Conservation (phyloP, 768 basidiomycete species). For the Boletus reticuloceps region DNA sequence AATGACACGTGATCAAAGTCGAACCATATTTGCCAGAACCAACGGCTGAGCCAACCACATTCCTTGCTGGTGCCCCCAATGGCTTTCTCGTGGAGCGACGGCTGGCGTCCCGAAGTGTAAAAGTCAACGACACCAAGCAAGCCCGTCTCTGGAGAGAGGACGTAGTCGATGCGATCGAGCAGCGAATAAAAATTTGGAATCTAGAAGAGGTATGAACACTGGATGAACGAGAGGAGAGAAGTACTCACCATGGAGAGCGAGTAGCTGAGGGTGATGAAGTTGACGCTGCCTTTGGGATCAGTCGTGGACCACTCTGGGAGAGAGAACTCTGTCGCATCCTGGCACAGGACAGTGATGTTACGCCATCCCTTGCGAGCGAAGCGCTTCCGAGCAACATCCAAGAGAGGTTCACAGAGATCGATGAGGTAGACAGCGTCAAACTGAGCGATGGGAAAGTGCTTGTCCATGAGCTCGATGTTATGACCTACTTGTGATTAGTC, state of each 20-base stretch:
- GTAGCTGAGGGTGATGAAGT: conserved; percentile 54
- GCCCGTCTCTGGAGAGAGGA: conserved; percentile 58
- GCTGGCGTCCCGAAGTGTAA: conserved; percentile 57
- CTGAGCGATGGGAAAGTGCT: conserved; percentile 49
- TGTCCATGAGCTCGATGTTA: conserved; percentile 74
- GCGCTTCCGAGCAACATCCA: conserved; percentile 67
- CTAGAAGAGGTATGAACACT: conserved; percentile 23
- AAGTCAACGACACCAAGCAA: conserved; percentile 72
- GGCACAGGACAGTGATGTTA: conserved; percentile 68
- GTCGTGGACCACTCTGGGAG: conserved; percentile 56
- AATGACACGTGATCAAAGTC: conserved; percentile 55
- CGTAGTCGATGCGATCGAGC: conserved; percentile 64
- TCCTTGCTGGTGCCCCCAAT: conserved; percentile 62
- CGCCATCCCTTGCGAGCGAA: conserved; percentile 68
- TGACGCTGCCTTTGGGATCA: conserved; percentile 54
- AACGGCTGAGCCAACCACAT: conserved; percentile 62
- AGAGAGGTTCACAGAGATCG: conserved; percentile 69
- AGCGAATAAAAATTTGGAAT: conserved; percentile 65
- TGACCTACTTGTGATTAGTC: conserved; percentile 27
- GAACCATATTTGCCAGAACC: conserved; percentile 80
- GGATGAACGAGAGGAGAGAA: conserved; percentile 1
- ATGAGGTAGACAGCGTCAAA: conserved; percentile 72
- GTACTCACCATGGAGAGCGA: conserved; percentile 50
- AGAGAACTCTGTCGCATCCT: conserved; percentile 67
- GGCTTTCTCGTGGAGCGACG: conserved; percentile 55